phyloP scores from a whole-genome alignment of 176 grass and related monocot genomes.

The Saccharum spontaneum region DNA sequence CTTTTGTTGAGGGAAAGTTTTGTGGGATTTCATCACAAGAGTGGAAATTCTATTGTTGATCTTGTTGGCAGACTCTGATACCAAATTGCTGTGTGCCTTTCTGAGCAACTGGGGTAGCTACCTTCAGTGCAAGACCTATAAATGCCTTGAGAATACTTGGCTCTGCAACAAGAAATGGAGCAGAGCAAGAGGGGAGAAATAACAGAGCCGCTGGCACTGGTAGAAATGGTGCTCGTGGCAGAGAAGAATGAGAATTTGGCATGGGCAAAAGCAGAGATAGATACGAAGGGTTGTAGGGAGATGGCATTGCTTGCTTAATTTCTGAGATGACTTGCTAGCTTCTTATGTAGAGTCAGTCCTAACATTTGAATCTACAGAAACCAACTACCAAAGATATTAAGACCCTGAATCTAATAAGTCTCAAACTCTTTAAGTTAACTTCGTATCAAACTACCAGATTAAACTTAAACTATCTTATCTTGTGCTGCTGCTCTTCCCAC shows the following conservation, averaged over 20 bases:
- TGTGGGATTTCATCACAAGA: not conserved
- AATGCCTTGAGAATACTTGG: not conserved
- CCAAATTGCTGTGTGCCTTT: not conserved
- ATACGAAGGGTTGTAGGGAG: not conserved
- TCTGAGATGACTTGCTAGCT: not conserved
- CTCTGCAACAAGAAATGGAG: not conserved
- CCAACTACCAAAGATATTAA: not conserved
- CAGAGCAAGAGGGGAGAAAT: not conserved
- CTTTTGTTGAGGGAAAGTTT: not conserved
- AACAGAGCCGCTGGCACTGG: not conserved
- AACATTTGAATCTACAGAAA: not conserved
- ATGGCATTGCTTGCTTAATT: not conserved
- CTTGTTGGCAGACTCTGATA: not conserved
- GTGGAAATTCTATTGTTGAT: not conserved
- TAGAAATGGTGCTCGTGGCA: not conserved
- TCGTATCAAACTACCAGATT: not conserved
- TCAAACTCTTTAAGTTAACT: not conserved
- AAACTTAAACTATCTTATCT: not conserved
- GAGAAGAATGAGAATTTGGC: not conserved
- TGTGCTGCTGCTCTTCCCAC: not conserved
- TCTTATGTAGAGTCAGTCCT: not conserved
- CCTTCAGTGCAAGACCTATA: not conserved
- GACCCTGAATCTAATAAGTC: not conserved
- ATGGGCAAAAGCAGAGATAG: not conserved
- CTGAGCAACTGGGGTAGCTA: too few species aligned